Percentiles rank a stretch among this genome's conserved stretches.
phyloP scores from a whole-genome alignment of 148 eudicot species.

The Agrostemma githago region DNA sequence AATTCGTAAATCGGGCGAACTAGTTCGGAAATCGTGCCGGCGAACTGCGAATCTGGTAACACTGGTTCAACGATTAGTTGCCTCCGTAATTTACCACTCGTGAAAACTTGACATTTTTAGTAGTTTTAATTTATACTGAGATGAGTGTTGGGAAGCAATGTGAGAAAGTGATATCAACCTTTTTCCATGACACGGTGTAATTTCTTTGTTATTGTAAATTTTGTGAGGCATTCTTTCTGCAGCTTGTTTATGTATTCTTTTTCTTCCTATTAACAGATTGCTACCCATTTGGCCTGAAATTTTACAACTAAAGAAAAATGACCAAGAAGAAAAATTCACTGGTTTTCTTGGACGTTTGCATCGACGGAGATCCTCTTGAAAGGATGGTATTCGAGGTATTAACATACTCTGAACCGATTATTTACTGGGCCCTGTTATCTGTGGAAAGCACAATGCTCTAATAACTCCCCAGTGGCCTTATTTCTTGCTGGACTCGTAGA shows the following conservation, averaged over 20 bases:
- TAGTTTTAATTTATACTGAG: no score
- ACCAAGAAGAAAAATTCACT: constrained; percentile 50
- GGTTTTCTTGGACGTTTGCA: constrained; percentile 73
- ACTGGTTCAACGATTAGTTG: no score
- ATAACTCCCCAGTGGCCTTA: not conserved
- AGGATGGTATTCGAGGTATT: constrained; percentile 87
- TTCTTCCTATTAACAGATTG: constrained; percentile 8
- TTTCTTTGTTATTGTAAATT: not conserved
- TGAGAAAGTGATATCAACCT: not conserved
- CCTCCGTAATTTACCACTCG: no score
- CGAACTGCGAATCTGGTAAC: no score
- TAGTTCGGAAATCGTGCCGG: no score
- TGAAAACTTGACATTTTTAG: no score
- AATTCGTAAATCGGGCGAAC: no score
- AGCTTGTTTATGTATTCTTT: not conserved
- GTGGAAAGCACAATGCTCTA: not conserved
- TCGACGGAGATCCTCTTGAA: constrained; percentile 89
- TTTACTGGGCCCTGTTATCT: not conserved
- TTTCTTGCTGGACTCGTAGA: not conserved
- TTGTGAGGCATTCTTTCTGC: not conserved
- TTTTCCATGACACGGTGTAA: not conserved
- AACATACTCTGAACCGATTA: not conserved
- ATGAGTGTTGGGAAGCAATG: no score
- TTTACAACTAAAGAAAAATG: constrained; percentile 30
- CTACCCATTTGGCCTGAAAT: constrained; percentile 18